phyloP scores from a whole-genome alignment of 371 early-diverging fungal genomes.

The Syncephalis fuscata region DNA sequence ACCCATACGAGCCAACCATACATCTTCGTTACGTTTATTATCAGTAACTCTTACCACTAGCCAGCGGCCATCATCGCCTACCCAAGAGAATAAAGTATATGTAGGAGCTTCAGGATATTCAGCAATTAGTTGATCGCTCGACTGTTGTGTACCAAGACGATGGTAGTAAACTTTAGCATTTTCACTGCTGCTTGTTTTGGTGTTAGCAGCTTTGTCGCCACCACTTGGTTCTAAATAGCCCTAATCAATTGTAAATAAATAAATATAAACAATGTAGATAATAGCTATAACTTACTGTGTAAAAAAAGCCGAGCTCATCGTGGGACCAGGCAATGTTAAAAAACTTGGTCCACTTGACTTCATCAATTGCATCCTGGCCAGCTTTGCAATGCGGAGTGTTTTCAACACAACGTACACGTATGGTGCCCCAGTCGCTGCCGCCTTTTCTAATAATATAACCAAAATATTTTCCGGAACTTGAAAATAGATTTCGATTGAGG shows the following conservation, averaged over 20 bases:
- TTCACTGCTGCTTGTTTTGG: constrained; percentile 31
- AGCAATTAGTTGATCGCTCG: constrained; percentile 21
- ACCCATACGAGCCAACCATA: constrained; percentile 27
- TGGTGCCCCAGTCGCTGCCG: constrained; percentile 44
- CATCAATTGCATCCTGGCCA: constrained; percentile 15
- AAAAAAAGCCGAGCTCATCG: constrained; percentile 47
- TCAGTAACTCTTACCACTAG: constrained; percentile 19
- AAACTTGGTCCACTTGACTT: constrained; percentile 36
- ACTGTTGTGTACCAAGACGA: constrained; percentile 28
- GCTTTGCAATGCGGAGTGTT: constrained; percentile 5
- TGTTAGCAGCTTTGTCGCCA: constrained; percentile 26
- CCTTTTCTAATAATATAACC: constrained; percentile 24
- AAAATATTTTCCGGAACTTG: constrained; percentile 23
- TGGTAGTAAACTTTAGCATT: constrained; percentile 31
- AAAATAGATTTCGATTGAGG: constrained; percentile 22
- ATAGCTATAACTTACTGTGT: constrained; percentile 20
- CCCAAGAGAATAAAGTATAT: constrained; percentile 9
- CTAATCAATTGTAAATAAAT: constrained; percentile 3
- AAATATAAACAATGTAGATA: constrained; percentile 1
- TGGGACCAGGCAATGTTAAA: constrained; percentile 28
- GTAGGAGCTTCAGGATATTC: constrained; percentile 25
- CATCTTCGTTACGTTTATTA: constrained; percentile 23
- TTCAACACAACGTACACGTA: constrained; percentile 17
- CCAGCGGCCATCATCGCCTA: constrained; percentile 34
- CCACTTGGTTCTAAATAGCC: constrained; percentile 16